Percentiles rank a stretch among this genome's conserved stretches.
Conservation (phyloP, 768 basidiomycete genomes). For the Panaeolus cyanescens region DNA sequence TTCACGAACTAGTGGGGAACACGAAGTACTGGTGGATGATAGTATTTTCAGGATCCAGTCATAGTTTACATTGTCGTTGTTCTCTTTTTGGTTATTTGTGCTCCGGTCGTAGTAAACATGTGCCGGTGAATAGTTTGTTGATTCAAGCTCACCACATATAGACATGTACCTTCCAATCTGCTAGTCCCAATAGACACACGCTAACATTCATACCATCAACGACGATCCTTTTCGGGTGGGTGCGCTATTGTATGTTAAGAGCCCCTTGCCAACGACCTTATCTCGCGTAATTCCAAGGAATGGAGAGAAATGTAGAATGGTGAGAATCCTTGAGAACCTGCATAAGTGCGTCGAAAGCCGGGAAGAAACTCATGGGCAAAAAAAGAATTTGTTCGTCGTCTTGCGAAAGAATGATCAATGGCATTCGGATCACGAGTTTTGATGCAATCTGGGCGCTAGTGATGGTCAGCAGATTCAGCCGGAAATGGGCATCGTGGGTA, state of each 20-base stretch:
- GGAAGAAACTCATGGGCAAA: background rate
- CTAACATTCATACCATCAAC: background rate
- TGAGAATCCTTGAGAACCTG: background rate
- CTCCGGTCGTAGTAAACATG: background rate
- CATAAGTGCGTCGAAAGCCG: background rate
- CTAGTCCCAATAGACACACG: background rate
- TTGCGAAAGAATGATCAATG: background rate
- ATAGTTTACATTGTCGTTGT: background rate
- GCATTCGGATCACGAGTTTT: slow-evolving; percentile 18
- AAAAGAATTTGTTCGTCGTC: slow-evolving; percentile 11
- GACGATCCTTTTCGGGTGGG: background rate
- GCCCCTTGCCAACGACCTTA: slow-evolving; percentile 1
- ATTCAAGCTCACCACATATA: background rate
- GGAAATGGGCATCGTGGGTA: slow-evolving; percentile 23
- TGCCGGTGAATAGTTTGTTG: background rate
- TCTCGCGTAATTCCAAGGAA: background rate
- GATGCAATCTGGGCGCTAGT: slow-evolving; percentile 12
- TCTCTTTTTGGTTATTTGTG: background rate
- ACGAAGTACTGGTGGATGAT: too few species aligned
- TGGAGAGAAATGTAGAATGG: background rate
- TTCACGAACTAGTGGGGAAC: too few species aligned
- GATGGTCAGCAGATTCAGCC: slow-evolving; percentile 13
- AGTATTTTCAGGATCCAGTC: too few species aligned
- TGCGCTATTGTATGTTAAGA: background rate
- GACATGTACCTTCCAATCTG: background rate